phyloP scores from a whole-genome alignment of 768 basidiomycete species.

The Tubosaeta sp. region DNA sequence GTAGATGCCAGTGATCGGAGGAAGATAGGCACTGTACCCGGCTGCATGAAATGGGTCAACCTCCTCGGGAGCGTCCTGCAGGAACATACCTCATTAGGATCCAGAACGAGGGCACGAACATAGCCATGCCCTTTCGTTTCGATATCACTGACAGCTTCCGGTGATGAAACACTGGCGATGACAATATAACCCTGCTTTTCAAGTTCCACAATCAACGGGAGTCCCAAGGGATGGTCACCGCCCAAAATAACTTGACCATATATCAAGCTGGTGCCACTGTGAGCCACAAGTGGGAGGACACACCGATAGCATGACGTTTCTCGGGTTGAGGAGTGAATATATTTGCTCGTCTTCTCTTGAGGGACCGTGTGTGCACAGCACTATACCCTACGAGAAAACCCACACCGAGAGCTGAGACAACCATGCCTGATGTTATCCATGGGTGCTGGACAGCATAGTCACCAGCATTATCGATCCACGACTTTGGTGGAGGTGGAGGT shows the following conservation, averaged over 20 bases:
- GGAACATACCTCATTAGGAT: conserved; percentile 64
- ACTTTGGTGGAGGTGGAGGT: conserved; percentile 52
- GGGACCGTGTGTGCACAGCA: conserved; percentile 18
- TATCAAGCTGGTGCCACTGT: conserved; percentile 1
- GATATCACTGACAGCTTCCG: conserved; percentile 59
- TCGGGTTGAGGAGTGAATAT: conserved; percentile 31
- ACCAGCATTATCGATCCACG: conserved; percentile 42
- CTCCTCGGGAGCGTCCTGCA: neutral
- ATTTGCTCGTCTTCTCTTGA: conserved; percentile 22
- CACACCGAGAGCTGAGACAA: conserved; percentile 54
- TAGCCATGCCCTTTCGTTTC: conserved; percentile 70
- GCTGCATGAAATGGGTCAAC: conserved; percentile 38
- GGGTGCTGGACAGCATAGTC: conserved; percentile 59
- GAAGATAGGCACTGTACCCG: conserved; percentile 68
- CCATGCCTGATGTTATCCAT: conserved; percentile 53
- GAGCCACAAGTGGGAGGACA: conserved; percentile 11
- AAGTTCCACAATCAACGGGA: conserved; percentile 69
- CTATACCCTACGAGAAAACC: conserved; percentile 60
- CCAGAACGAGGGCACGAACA: conserved; percentile 76
- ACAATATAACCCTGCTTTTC: conserved; percentile 82
- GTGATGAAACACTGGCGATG: conserved; percentile 69
- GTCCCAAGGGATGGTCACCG: conserved; percentile 67
- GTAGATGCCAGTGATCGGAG: conserved; percentile 77
- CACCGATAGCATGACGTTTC: conserved; percentile 45
- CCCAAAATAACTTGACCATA: conserved; percentile 65